Percentiles rank a stretch among this genome's conserved stretches.
Evolutionary conservation across 139 green algal genomes (phyloP).

Genomic region (Chlamydomonas eustigma): DNA sequence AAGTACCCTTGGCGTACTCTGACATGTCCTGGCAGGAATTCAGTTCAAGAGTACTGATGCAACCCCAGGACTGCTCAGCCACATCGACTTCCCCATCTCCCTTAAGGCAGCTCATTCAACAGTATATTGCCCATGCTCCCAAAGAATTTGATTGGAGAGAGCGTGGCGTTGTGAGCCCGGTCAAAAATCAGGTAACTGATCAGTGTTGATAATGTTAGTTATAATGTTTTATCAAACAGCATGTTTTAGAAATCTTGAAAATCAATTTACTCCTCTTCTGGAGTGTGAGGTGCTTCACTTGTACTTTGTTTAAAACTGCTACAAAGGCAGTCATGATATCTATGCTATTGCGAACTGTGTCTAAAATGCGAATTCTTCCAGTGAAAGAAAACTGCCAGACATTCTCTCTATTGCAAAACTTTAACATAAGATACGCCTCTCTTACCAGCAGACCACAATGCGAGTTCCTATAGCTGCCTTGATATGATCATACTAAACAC

Average conservation of each 20-base stretch:
- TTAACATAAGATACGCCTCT: no score
- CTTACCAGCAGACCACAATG: no score
- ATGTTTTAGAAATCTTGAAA: neutral
- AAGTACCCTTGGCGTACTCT: no score
- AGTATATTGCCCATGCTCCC: neutral
- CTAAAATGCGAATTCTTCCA: neutral
- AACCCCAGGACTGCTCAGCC: neutral
- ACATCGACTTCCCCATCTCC: neutral
- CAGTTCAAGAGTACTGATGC: neutral
- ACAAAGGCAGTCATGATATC: no score
- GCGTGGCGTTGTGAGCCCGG: neutral
- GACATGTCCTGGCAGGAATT: neutral
- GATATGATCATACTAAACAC: no score
- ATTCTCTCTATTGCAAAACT: no score
- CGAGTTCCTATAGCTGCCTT: no score
- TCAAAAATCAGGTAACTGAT: neutral
- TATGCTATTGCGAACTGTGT: neutral
- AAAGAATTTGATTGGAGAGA: neutral
- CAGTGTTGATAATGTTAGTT: neutral
- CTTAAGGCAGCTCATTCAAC: neutral
- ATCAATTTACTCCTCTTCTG: neutral
- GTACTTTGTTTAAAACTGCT: no score
- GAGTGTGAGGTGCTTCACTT: no score
- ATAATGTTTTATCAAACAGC: neutral
- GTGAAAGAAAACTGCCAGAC: neutral